Base-by-base conservation (phyloP, 2,329 filamentous ascomycete species). In the Leptographium procerum region DNA sequence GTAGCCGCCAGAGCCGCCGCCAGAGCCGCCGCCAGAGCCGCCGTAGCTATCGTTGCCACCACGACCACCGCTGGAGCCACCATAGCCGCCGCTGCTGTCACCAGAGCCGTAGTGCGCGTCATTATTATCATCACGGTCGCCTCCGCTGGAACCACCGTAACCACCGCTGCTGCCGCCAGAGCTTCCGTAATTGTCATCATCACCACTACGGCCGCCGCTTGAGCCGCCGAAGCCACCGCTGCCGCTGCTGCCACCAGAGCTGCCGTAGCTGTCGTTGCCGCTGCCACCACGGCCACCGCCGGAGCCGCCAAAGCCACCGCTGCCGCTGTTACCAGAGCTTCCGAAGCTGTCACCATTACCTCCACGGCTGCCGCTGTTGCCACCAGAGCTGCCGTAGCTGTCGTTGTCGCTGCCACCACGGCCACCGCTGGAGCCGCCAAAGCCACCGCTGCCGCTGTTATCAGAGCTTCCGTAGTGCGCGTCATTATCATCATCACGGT, bases 391-490 rank as follows among this genome's bases (percentile, higher is more conserved):
- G n/a, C n/a, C n/a, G n/a, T n/a, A n/a, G n/a, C n/a, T n/a, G n/a
- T n/a, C n/a, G n/a, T n/a, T n/a, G n/a, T n/a, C n/a, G n/a, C n/a
- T n/a, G n/a, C n/a, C n/a, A n/a, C n/a, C n/a, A n/a, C n/a, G n/a
- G n/a, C n/a, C n/a, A n/a, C n/a, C n/a, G n/a, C n/a, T n/a, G n/a
- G n/a, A n/a, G n/a, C n/a, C n/a, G n/a, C n/a, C n/a, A n/a, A n/a
- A 65, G 52, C 64, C 65, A 43, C 60, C 55, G 57, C 61, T 57
- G 34, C 59, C 64, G 8, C 65, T 65, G 52, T n/a, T n/a, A n/a
- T 63, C 65, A 43, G 62, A 61, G 60, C 47, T 62, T 45, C 60
- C 58, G 40, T 57, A 61, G 19, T n/a, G n/a, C n/a, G n/a, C n/a
- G n/a, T n/a, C n/a, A n/a, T n/a, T n/a, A n/a, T n/a, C n/a, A n/a